Base-by-base conservation (phyloP, 495 filamentous ascomycete species). In the Aspergillus cavernicola region DNA sequence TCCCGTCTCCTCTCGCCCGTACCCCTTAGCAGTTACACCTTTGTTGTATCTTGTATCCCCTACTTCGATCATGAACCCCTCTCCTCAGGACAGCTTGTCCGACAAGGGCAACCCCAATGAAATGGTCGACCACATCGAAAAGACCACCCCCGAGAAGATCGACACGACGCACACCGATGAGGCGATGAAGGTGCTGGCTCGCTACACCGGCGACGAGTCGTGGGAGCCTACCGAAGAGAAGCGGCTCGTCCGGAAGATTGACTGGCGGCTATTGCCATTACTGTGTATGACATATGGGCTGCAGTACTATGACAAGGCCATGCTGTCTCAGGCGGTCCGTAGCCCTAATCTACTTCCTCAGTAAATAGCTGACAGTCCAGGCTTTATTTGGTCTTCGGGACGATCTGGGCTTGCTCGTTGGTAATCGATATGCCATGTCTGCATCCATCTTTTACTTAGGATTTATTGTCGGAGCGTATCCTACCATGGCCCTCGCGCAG, bases 241-340 rank as follows among this genome's bases (percentile, higher is more conserved):
- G 24, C 67, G 71, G 11, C 31, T 66, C 0, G 38, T 76, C 39
- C 59, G 67, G 22, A 78, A 76, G 61, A 78, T 80, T 29, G 75
- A 79, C 56, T 55, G 59, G 46, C 66, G 72, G 29, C 20, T 80
- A 15, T 69, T 79, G 64, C 77, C 76, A 4, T 62, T 72, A 18
- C 37, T 67, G 9, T 66, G 64, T 33, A 7, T 60, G 10, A 64
- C 59, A 5, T 68, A 64, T 40, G 63, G 57, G 1, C 55, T 80
- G 23, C 72, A 77, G 35, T 78, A 74, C 57, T 70, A 79, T 26
- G 78, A 81, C 60, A 80, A 80, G 43, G 75, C 72, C 16, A 74
- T 78, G 13, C 62, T 77, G 26, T 74, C 68, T 12, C 78, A 78
- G 59, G 71, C 75, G 53, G 64, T 67, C 72, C 50, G 65, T 59